These are phyloP conservation scores for Clonostachys byssicola DNA, from an alignment of 2,329 filamentous ascomycete species.

Conservation along the genomic window DNA sequence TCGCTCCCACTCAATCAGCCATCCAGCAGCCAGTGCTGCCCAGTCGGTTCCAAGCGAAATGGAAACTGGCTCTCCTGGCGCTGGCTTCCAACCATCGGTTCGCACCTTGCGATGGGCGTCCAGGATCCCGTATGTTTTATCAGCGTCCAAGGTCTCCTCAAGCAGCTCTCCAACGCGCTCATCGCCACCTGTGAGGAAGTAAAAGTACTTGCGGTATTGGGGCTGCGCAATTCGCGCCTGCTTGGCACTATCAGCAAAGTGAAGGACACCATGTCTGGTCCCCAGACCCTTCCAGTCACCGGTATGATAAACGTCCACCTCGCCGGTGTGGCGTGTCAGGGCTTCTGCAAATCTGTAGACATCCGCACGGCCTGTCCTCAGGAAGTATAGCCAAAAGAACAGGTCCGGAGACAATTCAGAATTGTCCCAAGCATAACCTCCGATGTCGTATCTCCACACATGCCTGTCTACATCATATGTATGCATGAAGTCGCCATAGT, in stretches of 20 bases:
- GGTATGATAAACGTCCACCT: slow-evolving; percentile 58
- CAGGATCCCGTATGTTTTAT: slow-evolving; percentile 45
- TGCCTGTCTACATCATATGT: slow-evolving; percentile 56
- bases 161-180: slow-evolving; percentile 51
- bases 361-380: slow-evolving; percentile 51
- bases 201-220: slow-evolving; percentile 51
- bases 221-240: slow-evolving; percentile 55
- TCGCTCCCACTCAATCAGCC: slow-evolving; percentile 58
- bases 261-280: slow-evolving; percentile 58
- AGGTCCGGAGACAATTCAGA: slow-evolving; percentile 58
- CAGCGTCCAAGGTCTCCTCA: slow-evolving; percentile 36
- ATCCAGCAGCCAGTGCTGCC: slow-evolving; percentile 50
- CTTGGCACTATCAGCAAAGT: slow-evolving; percentile 57
- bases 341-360: slow-evolving; percentile 56
- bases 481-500: slow-evolving; percentile 59
- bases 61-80: slow-evolving; percentile 31
- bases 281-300: slow-evolving; percentile 54
- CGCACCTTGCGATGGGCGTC: slow-evolving; percentile 58
- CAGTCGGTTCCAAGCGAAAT: slow-evolving; percentile 56
- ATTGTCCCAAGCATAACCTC: slow-evolving; percentile 63
- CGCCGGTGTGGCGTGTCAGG: slow-evolving; percentile 50
- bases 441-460: slow-evolving; percentile 58
- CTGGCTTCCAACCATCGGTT: slow-evolving; percentile 41
- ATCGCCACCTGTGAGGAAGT: slow-evolving; percentile 51
- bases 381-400: slow-evolving; percentile 58